Percentiles rank a stretch among this genome's conserved stretches.
These are phyloP conservation scores for Phyllostachys edulis DNA, from an alignment of 176 grass and related monocot species.

Conservation along the genomic window DNA sequence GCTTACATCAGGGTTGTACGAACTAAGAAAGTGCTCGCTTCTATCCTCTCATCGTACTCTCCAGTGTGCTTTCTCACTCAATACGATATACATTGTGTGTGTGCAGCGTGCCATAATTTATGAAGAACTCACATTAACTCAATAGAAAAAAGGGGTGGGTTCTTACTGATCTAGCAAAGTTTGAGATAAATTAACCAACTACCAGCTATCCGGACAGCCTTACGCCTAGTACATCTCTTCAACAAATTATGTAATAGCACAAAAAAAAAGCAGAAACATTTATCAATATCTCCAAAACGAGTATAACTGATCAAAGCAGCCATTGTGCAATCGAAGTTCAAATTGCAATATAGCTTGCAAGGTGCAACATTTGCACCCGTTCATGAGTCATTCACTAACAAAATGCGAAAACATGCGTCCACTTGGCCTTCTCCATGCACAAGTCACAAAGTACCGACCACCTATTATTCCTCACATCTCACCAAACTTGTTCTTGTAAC, in stretches of 20 bases:
- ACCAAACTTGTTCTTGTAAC: conserved; percentile 25
- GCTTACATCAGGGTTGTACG: not conserved
- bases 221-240: not conserved
- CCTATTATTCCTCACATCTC: conserved; percentile 17
- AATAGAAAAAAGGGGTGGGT: not conserved
- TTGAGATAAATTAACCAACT: not conserved
- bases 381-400: not conserved
- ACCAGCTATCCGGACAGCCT: not conserved
- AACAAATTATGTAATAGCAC: not conserved
- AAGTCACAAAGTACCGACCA: not conserved
- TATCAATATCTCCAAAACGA: not conserved
- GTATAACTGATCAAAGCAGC: not conserved
- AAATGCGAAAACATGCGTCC: not conserved
- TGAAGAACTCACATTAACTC: not conserved
- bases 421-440: not conserved
- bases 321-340: not conserved
- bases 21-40: not conserved
- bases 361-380: not conserved
- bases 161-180: not conserved
- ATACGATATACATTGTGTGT: not conserved
- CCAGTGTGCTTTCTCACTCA: not conserved
- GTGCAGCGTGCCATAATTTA: not conserved
- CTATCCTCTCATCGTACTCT: not conserved
- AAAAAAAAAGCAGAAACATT: not conserved
- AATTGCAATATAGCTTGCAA: not conserved